Percentiles rank a stretch among this genome's conserved stretches.
Conservation (phyloP, 306 rosid species). For the Prunus persica region Prunus_persica_NCBIv2 NC_034009.1:8909001-8909500, state of each 20-base stretch:
- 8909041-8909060: constrained; percentile 25
- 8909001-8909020: constrained; percentile 8
- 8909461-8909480: neutral
- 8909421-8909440: neutral
- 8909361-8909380: constrained; percentile 31
- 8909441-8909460: neutral
- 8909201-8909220: constrained; percentile 57
- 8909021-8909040: constrained; percentile 18
- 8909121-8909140: constrained; percentile 14
- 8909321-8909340: constrained; percentile 1
- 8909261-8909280: constrained; percentile 6
- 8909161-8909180: constrained; percentile 44
- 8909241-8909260: constrained; percentile 21
- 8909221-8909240: constrained; percentile 23
- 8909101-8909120: constrained; percentile 15
- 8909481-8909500: neutral
- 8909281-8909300: constrained; percentile 36
- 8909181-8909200: constrained; percentile 36
- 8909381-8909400: constrained; percentile 1
- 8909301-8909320: constrained; percentile 21
- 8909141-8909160: constrained; percentile 40
- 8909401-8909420: neutral
- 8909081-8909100: constrained; percentile 17
- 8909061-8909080: constrained; percentile 23
- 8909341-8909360: constrained; percentile 18